Evolutionary conservation across 805 yeast species (phyloP).

Genomic region (Candida mattraensis): DNA sequence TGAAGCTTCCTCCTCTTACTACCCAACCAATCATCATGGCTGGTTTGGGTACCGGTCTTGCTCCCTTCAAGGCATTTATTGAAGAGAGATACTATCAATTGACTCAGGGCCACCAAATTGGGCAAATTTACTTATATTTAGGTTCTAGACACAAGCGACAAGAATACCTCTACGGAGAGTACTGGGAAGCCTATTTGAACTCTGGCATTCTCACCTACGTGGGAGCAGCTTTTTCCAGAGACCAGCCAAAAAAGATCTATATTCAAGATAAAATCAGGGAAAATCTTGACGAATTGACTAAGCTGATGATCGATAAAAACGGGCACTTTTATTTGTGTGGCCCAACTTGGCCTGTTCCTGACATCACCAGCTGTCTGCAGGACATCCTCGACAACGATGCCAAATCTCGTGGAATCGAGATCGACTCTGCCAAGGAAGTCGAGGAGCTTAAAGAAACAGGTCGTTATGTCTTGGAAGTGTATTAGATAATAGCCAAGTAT

Average conservation of each 20-base stretch:
- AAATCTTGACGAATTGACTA: constrained; percentile 67
- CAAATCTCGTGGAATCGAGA: constrained; percentile 56
- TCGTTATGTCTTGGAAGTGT: constrained; percentile 90
- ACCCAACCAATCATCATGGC: constrained; percentile 94
- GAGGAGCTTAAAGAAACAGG: constrained; percentile 93
- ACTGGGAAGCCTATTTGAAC: constrained; percentile 94
- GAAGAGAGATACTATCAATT: constrained; percentile 95
- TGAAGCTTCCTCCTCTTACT: constrained; percentile 89
- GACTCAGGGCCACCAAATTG: constrained; percentile 84
- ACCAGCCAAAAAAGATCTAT: constrained; percentile 90
- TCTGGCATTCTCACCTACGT: constrained; percentile 91
- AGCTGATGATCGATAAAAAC: constrained; percentile 71
- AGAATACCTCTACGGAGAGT: constrained; percentile 93
- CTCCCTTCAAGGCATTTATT: constrained; percentile 96
- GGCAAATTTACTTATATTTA: constrained; percentile 81
- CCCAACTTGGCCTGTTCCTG: constrained; percentile 99
- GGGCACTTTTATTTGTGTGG: constrained; percentile 97
- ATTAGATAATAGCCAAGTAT: constrained; percentile 49
- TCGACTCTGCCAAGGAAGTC: constrained; percentile 76
- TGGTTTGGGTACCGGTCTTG: constrained; percentile 96
- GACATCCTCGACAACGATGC: constrained; percentile 79
- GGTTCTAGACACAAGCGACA: constrained; percentile 96
- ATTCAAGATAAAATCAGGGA: constrained; percentile 92
- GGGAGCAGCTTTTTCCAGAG: constrained; percentile 98
- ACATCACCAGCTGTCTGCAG: constrained; percentile 84